Base-by-base conservation (phyloP, 108 stramenopile species). In the Cylindrotheca fusiformis region DNA sequence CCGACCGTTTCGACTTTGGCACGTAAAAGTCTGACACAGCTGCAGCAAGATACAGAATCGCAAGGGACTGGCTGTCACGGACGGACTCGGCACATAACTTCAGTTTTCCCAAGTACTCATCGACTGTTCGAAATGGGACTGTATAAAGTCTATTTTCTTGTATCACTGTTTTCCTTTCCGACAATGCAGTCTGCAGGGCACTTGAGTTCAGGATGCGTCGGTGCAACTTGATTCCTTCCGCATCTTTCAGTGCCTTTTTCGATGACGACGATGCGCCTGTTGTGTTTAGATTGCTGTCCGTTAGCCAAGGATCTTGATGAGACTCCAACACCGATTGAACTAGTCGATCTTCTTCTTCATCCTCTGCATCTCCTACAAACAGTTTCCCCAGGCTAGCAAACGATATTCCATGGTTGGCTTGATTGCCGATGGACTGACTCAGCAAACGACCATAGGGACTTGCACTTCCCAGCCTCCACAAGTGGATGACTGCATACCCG, bases 11-110 rank as follows among this genome's bases (percentile, higher is more conserved):
- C 20, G 69, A 71, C n/a, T 54, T 32, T 17, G 97, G 97, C 30
- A 97, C 66, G 72, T 97, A 93, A 77, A 97, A 99, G 69, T 99
- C 98, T 60, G 83, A 86, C 30, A 99, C 98, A 3, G 98, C 98
- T 14, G 96, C 96, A 6, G 97, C 94, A 21, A 97, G 74, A 68
- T 87, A 96, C 31, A 95, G 61, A 49, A 96, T 58, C 18, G 71
- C 90, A 29, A 88, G 68, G 14, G 90, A 72, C 14, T 80, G 80
- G 52, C 70, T 67, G 48, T 71, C 71, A 12, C 57, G 60, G 30
- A 94, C 24, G n/a, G 81, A 62, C 22, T 65, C 62, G 33, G 79
- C 75, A 59, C 76, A 83, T 28, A 79, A 30, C 65, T 92, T 65
- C 10, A 96, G 74, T 66, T 78, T 80, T 48, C 77, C 72, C 48